phyloP scores from a whole-genome alignment of 305 asterid genomes.

The Coffea humblotiana region DNA sequence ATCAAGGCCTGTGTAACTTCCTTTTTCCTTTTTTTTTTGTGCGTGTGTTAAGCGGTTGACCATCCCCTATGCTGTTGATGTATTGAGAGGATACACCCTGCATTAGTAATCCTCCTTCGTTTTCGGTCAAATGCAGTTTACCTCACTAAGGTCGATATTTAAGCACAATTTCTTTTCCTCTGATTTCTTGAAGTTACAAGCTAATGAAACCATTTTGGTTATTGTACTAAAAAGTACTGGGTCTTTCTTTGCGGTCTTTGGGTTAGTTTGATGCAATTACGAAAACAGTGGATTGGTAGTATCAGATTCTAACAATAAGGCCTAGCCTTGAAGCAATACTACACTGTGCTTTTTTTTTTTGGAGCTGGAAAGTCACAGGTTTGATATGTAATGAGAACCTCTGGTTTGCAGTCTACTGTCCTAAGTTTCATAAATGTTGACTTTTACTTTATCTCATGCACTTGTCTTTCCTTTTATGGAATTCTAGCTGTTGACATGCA shows the following conservation, averaged over 20 bases:
- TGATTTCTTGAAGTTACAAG: neutral
- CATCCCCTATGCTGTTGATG: no score
- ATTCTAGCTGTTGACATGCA: neutral
- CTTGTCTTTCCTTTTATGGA: no score
- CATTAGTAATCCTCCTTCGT: no score
- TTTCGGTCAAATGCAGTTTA: no score
- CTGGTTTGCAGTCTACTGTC: neutral
- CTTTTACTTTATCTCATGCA: neutral
- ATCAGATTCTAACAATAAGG: conserved; percentile 10
- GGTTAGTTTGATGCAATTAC: neutral
- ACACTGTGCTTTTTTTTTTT: neutral
- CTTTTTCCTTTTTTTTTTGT: no score
- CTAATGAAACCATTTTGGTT: no score
- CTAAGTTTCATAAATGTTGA: neutral
- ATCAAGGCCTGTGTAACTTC: no score
- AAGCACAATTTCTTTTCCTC: neutral
- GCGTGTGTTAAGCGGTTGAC: no score
- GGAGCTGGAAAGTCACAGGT: neutral
- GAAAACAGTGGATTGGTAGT: neutral
- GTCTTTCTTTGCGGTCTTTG: no score
- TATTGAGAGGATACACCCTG: no score
- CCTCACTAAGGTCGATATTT: neutral
- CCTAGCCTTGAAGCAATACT: neutral
- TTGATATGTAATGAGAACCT: neutral
- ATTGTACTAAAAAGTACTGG: neutral